Evolutionary conservation across 257 asterid genomes (phyloP).

Genomic region (Fraxinus excelsior): DNA sequence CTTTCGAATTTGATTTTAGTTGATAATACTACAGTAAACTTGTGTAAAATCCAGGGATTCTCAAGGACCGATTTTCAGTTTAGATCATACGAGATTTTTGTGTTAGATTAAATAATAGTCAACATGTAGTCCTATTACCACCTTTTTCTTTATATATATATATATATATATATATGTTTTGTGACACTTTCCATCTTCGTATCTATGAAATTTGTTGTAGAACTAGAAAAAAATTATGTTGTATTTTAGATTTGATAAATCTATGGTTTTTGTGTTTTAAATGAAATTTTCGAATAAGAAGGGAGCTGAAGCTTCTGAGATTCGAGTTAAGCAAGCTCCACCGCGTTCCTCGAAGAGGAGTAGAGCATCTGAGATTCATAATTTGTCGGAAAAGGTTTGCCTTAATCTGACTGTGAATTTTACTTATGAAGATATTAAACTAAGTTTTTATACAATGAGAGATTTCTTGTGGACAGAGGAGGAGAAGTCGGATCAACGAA

Average conservation of each 20-base stretch:
- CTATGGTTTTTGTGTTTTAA: neutral
- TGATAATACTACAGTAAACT: neutral
- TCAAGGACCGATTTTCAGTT: neutral
- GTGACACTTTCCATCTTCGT: neutral
- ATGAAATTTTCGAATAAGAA: constrained; percentile 27
- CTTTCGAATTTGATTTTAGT: neutral
- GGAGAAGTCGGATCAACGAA: constrained; percentile 95
- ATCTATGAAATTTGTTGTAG: neutral
- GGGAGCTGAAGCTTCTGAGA: constrained; percentile 68
- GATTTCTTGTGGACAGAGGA: constrained; percentile 59
- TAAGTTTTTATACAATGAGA: constrained; percentile 24
- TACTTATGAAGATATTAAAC: constrained; percentile 1
- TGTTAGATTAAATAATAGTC: neutral
- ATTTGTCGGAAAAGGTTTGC: constrained; percentile 89
- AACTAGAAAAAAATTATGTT: neutral
- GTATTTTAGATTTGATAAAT: neutral
- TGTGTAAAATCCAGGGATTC: neutral
- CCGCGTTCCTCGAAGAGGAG: constrained; percentile 83
- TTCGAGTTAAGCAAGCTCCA: constrained; percentile 37
- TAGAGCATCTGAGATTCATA: constrained; percentile 94
- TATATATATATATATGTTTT: neutral
- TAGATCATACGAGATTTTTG: neutral
- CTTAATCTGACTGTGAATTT: constrained; percentile 13
- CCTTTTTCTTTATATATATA: neutral
- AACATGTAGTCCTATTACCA: neutral